Evolutionary conservation across 768 basidiomycete species (phyloP), one percentile per base, ranked within the genome.

Genomic region (Leucocoprinus birnbaumii): DNA sequence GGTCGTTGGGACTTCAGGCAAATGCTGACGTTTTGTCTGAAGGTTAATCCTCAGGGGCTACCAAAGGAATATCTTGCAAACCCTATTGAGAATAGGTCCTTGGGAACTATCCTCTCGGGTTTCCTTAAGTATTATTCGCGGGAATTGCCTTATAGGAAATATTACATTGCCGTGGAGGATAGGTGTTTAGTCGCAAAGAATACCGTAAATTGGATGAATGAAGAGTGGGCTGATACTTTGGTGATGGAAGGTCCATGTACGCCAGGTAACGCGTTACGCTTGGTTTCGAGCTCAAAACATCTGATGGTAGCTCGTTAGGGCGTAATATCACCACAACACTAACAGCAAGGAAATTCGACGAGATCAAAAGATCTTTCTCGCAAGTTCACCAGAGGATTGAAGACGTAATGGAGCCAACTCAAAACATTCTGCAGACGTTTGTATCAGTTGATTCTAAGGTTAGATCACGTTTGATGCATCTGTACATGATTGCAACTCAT

Each of bases 51-150:
- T 0, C 74, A 73, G 58, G 65, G 82, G n/a, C 78, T 80, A 4
- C 67, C 78, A 3, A 67, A 66, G 2, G 76, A 77, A 50, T 74
- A 75, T 41, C 60, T 78, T 38, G 65, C 69, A 31, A 63, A 70
- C 52, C 83, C 86, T 3, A 67, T 77, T 51, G 71, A 77, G 61
- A 80, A 74, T 45, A 66, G 74, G 53, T 74, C 76, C 0, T 74
- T 89, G 2, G 88, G 88, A 3, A 66, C 73, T 1, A 73, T 90
- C 7, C 67, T 89, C 19, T 65, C 78, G 22, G 85, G 86, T 59
- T 87, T 90, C 61, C 74, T 89, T 59, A 73, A 80, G 62, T 80
- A 85, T 45, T 91, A 89, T 63, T 86, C 81, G 14, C 67, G 71
- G 19, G 50, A 62, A 0, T 78, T 79, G 56, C 70, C 72, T 1